Evolutionary conservation across 805 yeast species (phyloP), one percentile per base, ranked within the genome.

Genomic region (Myxozyma geophila): DNA sequence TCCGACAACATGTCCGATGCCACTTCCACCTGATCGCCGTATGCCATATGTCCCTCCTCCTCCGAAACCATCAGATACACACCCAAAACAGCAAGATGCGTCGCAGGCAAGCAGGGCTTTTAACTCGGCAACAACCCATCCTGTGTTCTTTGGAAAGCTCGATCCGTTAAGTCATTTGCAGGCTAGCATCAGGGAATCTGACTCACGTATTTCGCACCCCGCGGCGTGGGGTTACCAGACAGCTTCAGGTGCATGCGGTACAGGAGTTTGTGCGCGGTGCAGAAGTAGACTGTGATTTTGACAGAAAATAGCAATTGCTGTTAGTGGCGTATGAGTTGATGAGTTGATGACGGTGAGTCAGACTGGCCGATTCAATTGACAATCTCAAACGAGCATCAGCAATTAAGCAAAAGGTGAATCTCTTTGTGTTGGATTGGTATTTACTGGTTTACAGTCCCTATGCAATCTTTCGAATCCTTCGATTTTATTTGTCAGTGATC

Each of bases 151-250:
- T n/a, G 61, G 68, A 9, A 43, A 37, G n/a, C 41, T 37, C 17
- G 39, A 62, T 17, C 46, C n/a, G 43, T 56, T 33, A n/a, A 40
- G 52, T 15, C 19, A 52, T 21, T n/a, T 21, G 47, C 39, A 43
- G 23, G 41, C 33, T 35, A 5, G 17, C 17, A 13, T 33, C 8
- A 54, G 52, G 28, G 35, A 9, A 9, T 37, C 63, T 5, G 68
- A 64, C 51, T 23, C 66, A 33, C 53, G 63, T 13, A 47, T 64
- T 9, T 54, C 68, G 10, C 68, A 64, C 46, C 68, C 68, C 13
- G 68, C 68, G 2, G 39, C 66, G 7, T 64, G 68, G 68, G 68
- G 68, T 7, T 62, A 62, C 35, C 66, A 62, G 51, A 28, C 21
- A 12, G n/a, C 55, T n/a, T 33, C 51, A 37, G 58, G 39, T 9